Percentiles rank a stretch among this genome's conserved stretches.
phyloP scores from a whole-genome alignment of 306 rosid genomes.

The Mimosa pudica region DNA sequence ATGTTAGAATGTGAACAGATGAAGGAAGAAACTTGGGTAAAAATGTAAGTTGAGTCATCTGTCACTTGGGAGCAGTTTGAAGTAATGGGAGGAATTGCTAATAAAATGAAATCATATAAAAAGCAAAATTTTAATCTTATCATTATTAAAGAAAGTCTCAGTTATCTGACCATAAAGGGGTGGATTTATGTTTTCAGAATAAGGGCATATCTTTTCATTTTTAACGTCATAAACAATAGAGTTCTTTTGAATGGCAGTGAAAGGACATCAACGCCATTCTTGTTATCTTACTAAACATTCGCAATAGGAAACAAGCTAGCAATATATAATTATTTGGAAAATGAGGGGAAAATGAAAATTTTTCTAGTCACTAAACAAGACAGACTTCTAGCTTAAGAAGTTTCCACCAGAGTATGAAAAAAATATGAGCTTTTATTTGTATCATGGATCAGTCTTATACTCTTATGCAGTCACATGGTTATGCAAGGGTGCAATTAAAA shows the following conservation, averaged over 20 bases:
- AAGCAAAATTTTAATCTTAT: not conserved
- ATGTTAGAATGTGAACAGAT: not conserved
- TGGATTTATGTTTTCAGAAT: not conserved
- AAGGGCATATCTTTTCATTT: not conserved
- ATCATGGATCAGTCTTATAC: constrained; percentile 1
- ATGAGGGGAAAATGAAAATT: not conserved
- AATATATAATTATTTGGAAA: not conserved
- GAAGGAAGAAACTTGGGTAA: not conserved
- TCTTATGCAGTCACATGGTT: not conserved
- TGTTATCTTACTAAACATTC: not conserved
- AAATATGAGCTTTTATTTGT: not conserved
- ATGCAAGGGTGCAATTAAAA: not conserved
- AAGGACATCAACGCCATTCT: not conserved
- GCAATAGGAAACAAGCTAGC: constrained; percentile 16
- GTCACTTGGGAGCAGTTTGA: not conserved
- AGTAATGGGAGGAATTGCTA: not conserved
- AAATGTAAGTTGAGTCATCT: not conserved
- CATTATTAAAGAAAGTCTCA: not conserved
- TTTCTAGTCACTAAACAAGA: not conserved
- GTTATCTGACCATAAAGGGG: not conserved
- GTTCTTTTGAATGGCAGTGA: not conserved
- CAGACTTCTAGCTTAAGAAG: not conserved
- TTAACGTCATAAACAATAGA: not conserved
- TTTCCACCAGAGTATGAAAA: not conserved
- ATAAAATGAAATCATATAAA: not conserved